These are phyloP conservation scores for Penicillium expansum DNA, from an alignment of 2,329 filamentous ascomycete genomes.

Conservation along the genomic window DNA sequence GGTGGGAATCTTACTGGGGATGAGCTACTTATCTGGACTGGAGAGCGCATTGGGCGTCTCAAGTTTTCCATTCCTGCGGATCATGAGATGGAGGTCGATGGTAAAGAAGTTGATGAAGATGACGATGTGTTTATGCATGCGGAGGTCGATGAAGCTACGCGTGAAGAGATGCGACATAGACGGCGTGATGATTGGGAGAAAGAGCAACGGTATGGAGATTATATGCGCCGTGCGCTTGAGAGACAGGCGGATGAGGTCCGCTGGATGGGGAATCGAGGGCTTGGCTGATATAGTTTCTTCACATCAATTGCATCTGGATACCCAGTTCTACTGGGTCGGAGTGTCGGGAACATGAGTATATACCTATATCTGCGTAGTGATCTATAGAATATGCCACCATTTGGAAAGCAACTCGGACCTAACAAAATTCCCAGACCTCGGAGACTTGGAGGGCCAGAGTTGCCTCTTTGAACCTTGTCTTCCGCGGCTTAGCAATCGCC, in stretches of 20 bases:
- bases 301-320: background rate
- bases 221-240: constrained; percentile 72
- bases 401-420: background rate
- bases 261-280: constrained; percentile 59
- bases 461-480: background rate
- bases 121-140: constrained; percentile 30
- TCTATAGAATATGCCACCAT: background rate
- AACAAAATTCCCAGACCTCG: background rate
- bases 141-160: constrained; percentile 28
- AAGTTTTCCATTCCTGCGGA: constrained; percentile 53
- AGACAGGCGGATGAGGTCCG: constrained; percentile 75
- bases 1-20: constrained; percentile 50
- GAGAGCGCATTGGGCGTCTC: constrained; percentile 74
- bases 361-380: background rate
- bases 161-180: constrained; percentile 31
- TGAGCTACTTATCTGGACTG: constrained; percentile 82
- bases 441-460: background rate
- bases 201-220: constrained; percentile 60
- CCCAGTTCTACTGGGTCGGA: background rate
- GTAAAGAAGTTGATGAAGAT: constrained; percentile 41
- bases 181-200: constrained; percentile 35
- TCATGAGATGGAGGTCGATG: constrained; percentile 34
- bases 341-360: background rate
- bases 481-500: constrained; percentile 11
- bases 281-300: constrained; percentile 11